Evolutionary conservation across 2,329 filamentous ascomycete genomes (phyloP), one percentile per base, ranked within the genome.

Genomic region (Diaporthe sp.): DNA sequence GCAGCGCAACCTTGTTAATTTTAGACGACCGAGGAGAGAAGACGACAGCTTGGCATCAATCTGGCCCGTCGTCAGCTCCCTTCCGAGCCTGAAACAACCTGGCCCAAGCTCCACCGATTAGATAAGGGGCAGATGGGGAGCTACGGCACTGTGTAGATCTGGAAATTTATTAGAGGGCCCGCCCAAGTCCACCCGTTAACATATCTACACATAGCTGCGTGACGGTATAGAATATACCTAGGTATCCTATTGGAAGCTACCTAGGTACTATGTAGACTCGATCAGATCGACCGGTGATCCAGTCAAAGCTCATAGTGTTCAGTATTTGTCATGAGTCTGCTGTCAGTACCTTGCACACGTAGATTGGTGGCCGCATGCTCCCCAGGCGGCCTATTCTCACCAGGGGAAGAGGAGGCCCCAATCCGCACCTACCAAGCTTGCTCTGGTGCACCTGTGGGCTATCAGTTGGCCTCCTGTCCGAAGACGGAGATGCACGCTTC

Each of bases 41-140:
- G 68, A 71, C 57, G 58, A 63, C 71, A 73, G 71, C 71, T 73
- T 73, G 71, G 71, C 71, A 73, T 73, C 57, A 73, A 73, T 34
- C 49, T 60, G 47, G 37, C 25, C 58, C 71, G 57, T 53, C 60
- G 71, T 53, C 28, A 58, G 71, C 71, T 73, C 71, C 71, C 58
- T 51, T 31, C 28, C n/a, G 28, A 20, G 44, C 42, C 63, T 63
- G 57, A 49, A 51, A 74, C 47, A 47, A 8, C 20, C 37, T 68
- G 75, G 75, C 75, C 72, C 72, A 76, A 77, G 76, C 76, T 77
- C 75, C 63, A 17, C 44, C 75, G 75, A 76, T 77, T 75, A 77
- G 75, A 76, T 76, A 77, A 76, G 75, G 10, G 60, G 58, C 31
- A 25, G 49, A 5, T 55, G 58, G 31, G 22, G 37, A 53, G 71